These are phyloP conservation scores for Huiozyma sinensis DNA, from an alignment of 805 yeast species.

Conservation along the genomic window DNA sequence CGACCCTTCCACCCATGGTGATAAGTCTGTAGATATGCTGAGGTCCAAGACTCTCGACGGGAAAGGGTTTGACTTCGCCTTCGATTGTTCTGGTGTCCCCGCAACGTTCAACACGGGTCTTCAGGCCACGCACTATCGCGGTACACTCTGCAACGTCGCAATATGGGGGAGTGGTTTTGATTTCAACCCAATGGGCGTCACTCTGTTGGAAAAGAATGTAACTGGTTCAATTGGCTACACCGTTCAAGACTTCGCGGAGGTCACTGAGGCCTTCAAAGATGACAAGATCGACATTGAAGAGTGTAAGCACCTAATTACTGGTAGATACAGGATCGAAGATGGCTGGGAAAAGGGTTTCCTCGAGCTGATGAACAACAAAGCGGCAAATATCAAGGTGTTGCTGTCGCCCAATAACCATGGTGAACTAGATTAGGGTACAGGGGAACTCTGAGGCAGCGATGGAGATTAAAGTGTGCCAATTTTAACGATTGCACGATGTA, in stretches of 20 bases:
- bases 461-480: too few species aligned
- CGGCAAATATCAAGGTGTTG: conserved; percentile 43
- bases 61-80: conserved; percentile 40
- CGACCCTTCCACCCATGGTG: conserved; percentile 36
- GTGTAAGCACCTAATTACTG: conserved; percentile 42
- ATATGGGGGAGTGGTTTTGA: conserved; percentile 48
- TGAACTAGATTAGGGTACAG: conserved; percentile 13
- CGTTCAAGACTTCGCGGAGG: conserved; percentile 45
- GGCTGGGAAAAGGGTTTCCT: conserved; percentile 45
- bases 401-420: conserved; percentile 38
- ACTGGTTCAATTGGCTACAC: conserved; percentile 57
- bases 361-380: conserved; percentile 43
- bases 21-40: conserved; percentile 29
- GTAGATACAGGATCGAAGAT: conserved; percentile 38
- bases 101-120: conserved; percentile 44
- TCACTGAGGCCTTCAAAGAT: conserved; percentile 37
- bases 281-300: conserved; percentile 38
- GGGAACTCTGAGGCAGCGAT: too few species aligned
- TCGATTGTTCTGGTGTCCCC: conserved; percentile 43
- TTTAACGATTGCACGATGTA: too few species aligned
- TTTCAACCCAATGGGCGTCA: conserved; percentile 45
- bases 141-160: conserved; percentile 53
- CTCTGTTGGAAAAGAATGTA: conserved; percentile 42
- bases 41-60: conserved; percentile 33
- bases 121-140: conserved; percentile 40